Base-by-base conservation (phyloP, 1,284 basidiomycete species). In the Fomes fomentarius region DNA sequence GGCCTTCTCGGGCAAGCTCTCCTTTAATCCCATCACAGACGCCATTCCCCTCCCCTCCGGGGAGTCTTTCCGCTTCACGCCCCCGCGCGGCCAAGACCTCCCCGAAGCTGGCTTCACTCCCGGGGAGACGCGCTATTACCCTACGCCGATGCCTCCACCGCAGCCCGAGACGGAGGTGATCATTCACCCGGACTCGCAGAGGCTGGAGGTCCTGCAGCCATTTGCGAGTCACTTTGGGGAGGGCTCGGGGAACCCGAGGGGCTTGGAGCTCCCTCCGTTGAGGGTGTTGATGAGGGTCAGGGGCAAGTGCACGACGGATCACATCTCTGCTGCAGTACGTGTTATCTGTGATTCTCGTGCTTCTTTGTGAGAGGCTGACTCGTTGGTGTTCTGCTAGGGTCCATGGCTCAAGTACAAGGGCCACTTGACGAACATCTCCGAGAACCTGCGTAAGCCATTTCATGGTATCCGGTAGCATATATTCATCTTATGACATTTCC, bases 331-430 rank as follows among this genome's bases (percentile, higher is more conserved):
- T 45, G 96, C 95, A 26, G 89, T 91, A 63, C 47, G 82, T 72
- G n/a, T 37, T 28, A 24, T 31, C 45, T 33, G 41, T 45, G 53
- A 53, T 40, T 38, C n/a, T 49, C n/a, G 17, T 50, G 52, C 11
- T 38, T 28, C 11, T 9, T 6, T 42, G 12, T 15, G 5, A 14
- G 12, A n/a, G 19, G 19, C 11, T 34, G 19, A 25, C 28, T 55
- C 12, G 56, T 28, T 8, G 9, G 21, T 5, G 21, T 17, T 26
- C 24, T 17, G 54, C 31, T 63, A 91, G 89, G 95, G 95, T 1
- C 91, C 94, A 35, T 99, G 97, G 97, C 77, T 99, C 62, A 98
- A 98, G 78, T 99, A 97, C 79, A 99, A 94, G 70, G 92, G 96
- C 0, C 96, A 99, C 74, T 78, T 99, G 38, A 91, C 89, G 39